Evolutionary conservation across 2,329 filamentous ascomycete species (phyloP), one percentile per base, ranked within the genome.

Genomic region (Periglandula ipomoeae): DNA sequence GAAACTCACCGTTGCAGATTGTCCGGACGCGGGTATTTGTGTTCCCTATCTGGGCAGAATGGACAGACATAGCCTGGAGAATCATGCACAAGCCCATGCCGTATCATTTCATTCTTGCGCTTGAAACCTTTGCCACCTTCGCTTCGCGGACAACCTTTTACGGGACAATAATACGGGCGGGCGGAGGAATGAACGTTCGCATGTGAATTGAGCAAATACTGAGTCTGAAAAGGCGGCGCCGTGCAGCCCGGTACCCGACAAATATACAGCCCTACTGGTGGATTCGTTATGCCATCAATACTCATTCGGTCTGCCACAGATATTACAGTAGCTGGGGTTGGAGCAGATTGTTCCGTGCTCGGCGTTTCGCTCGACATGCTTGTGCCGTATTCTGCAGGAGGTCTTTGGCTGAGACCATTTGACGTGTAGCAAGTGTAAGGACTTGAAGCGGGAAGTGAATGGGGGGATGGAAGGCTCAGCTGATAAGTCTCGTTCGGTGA

Each of bases 21-120:
- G 65, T 98, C 93, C 30, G 93, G 93, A 57, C 93, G 77, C 5
- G 93, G 93, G 64, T 97, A 97, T 62, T 86, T 90, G 65, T 96
- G 91, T 63, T 96, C 89, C 56, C 89, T 78, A 60, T 95, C 89
- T 1, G 89, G 87, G 65, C 93, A 98, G 62, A 96, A 97, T 0
- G 93, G 93, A 65, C 93, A 98, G 26, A 95, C 83, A 60, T 97
- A 98, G 52, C 91, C 91, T 1, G 93, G 93, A 7, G 89, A 95
- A 55, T 89, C 85, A 61, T 98, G 93, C 4, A 97, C 93, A 3
- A 97, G 76, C 1, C 91, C 90, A 60, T 85, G 82, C 24, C 82
- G 69, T 42, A 85, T 85, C 82, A 85, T 84, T 61, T 85, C 82
- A 56, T 85, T 85, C 62, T 85, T 85, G 50, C 82, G 73, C 63